Percentiles rank a stretch among this genome's conserved stretches.
Evolutionary conservation across 306 rosid species (phyloP).

Genomic region (Trichosanthes cucumerina): DNA sequence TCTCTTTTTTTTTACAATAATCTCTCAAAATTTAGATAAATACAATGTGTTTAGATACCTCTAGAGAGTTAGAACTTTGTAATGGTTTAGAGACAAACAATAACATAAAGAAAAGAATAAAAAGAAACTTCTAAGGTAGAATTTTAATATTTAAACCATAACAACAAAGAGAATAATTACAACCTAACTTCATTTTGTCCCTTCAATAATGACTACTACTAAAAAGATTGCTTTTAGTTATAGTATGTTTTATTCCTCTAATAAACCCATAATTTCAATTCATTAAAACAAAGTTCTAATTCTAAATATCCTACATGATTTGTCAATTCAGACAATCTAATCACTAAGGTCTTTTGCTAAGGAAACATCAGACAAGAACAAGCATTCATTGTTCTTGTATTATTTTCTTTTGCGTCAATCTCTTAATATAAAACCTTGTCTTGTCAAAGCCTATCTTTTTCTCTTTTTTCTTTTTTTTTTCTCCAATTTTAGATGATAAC

Average conservation of each 20-base stretch:
- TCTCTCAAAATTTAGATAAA: background rate
- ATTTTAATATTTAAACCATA: background rate
- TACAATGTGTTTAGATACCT: background rate
- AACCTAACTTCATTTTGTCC: background rate
- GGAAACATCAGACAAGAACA: slow-evolving; percentile 9
- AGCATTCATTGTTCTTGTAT: background rate
- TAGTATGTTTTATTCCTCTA: background rate
- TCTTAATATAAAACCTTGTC: background rate
- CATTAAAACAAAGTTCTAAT: background rate
- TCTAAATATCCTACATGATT: background rate
- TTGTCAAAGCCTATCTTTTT: background rate
- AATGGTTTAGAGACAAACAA: background rate
- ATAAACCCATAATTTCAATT: background rate
- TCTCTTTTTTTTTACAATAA: background rate
- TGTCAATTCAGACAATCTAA: slow-evolving; percentile 11
- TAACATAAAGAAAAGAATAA: background rate
- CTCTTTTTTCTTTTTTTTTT: background rate
- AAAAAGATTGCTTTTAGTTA: background rate
- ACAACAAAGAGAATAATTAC: background rate
- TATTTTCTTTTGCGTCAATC: background rate
- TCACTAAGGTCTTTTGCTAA: background rate
- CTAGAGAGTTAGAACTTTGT: background rate
- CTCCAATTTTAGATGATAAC: background rate
- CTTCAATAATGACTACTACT: background rate
- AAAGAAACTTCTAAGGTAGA: background rate